These are phyloP conservation scores for Oidium heveae DNA, from an alignment of 2,329 filamentous ascomycete genomes.

Conservation along the genomic window DNA sequence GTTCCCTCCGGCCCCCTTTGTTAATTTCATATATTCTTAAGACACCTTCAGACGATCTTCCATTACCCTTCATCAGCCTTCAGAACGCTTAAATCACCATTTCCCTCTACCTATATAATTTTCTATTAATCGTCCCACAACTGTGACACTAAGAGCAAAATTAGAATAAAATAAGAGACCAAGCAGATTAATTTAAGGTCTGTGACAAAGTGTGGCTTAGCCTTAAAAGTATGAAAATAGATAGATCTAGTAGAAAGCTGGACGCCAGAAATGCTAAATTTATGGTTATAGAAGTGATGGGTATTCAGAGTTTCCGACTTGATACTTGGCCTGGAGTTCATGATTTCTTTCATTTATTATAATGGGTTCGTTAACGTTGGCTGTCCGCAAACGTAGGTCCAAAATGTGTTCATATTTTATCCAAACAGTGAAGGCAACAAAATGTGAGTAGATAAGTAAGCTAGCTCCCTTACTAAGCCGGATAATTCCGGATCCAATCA, in stretches of 20 bases:
- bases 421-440: neutral
- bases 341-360: no score
- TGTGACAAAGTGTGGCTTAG: no score
- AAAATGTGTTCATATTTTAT: neutral
- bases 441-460: neutral
- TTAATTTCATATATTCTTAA: no score
- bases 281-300: neutral
- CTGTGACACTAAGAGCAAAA: no score
- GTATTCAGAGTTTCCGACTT: neutral
- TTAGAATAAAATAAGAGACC: neutral
- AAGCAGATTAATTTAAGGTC: neutral
- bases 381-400: neutral
- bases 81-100: no score
- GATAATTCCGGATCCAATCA: neutral
- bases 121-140: no score
- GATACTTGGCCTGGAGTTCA: neutral
- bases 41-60: no score
- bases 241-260: neutral
- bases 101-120: no score
- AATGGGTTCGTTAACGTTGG: neutral
- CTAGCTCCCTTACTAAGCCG: neutral
- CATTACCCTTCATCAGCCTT: no score
- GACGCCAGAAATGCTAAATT: neutral
- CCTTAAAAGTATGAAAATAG: constrained; percentile 1
- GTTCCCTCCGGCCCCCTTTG: no score